Base-by-base conservation (phyloP, 495 filamentous ascomycete genomes). In the Podospora tetraspora region DNA sequence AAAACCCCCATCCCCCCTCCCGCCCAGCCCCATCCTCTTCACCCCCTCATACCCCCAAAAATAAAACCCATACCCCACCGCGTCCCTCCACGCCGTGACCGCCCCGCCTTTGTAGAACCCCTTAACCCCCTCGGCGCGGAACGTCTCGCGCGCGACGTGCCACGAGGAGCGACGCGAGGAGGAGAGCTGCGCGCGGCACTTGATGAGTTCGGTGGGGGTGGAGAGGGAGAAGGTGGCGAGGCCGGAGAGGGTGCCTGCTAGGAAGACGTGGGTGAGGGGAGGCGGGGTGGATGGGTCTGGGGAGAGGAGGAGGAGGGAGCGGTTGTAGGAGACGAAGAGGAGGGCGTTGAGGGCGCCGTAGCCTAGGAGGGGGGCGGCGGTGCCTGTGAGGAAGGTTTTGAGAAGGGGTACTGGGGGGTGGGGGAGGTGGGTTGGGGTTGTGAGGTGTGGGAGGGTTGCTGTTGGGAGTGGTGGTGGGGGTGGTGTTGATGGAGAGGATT, bases 11-110 rank as follows among this genome's bases (percentile, higher is more conserved):
- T 69, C 5, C 89, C 84, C 30, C 30, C 9, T 19, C 25, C 37
- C 79, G 57, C 80, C 71, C 7, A 76, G 58, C 24, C 25, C 52
- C 43, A 24, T 63, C 23, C 22, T 69, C n/a, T 21, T 57, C 13
- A 27, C 84, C 27, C 27, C 30, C 30, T 5, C 91, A 73, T 97
- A 97, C 16, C 89, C 88, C 88, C 89, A 93, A 77, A 97, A 97
- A 75, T 97, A 97, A 74, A 96, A 96, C 3, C 93, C 93, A 76
- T 96, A 97, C 22, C 93, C 93, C 67, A 97, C 85, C 66, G 89
- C 88, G 78, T 97, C 93, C 59, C 93, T 82, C 60, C 92, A 75
- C 66, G 89, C 91, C 10, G 94, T 97, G 25, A 97, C 85, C 5
- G 76, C 81, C 30, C 93, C 93, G 27, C 91, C 93, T 66, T 84